phyloP scores from a whole-genome alignment of 768 basidiomycete genomes.

The Leccinum variicolor region DNA sequence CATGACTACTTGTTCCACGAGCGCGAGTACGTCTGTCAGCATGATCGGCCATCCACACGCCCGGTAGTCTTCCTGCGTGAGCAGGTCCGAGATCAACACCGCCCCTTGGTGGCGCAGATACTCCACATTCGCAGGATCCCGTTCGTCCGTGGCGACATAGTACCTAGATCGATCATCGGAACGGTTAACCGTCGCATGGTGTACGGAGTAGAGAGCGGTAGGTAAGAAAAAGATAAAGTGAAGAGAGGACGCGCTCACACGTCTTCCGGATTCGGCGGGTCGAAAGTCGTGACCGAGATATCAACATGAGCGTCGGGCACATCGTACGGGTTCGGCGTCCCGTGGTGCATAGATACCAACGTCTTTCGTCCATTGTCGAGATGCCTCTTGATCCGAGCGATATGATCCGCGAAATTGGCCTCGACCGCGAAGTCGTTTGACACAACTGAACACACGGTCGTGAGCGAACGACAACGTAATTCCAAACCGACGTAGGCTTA shows the following conservation, averaged over 20 bases:
- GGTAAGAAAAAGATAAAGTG: not conserved
- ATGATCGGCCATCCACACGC: slow-evolving; percentile 41
- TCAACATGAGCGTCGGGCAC: not conserved
- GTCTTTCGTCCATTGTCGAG: not conserved
- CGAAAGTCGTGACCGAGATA: not conserved
- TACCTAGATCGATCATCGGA: slow-evolving; percentile 17
- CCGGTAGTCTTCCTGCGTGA: slow-evolving; percentile 40
- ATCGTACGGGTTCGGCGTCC: not conserved
- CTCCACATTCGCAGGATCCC: slow-evolving; percentile 29
- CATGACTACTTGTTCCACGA: slow-evolving; percentile 41
- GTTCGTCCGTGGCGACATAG: slow-evolving; percentile 42
- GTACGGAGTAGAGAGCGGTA: not conserved
- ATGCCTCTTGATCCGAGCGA: not conserved
- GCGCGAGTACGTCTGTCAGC: slow-evolving; percentile 41
- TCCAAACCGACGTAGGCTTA: not conserved
- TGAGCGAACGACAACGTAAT: not conserved
- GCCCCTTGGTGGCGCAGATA: slow-evolving; percentile 36
- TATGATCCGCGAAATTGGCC: not conserved
- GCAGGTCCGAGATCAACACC: slow-evolving; percentile 39
- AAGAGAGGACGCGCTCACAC: not conserved
- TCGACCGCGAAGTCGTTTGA: not conserved
- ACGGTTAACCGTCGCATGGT: not conserved
- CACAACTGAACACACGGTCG: not conserved
- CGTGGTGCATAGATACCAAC: not conserved
- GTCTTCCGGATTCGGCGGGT: not conserved